phyloP scores from a whole-genome alignment of 352 stramenopile genomes.

The Phytopythium cucurbitacearum region DNA sequence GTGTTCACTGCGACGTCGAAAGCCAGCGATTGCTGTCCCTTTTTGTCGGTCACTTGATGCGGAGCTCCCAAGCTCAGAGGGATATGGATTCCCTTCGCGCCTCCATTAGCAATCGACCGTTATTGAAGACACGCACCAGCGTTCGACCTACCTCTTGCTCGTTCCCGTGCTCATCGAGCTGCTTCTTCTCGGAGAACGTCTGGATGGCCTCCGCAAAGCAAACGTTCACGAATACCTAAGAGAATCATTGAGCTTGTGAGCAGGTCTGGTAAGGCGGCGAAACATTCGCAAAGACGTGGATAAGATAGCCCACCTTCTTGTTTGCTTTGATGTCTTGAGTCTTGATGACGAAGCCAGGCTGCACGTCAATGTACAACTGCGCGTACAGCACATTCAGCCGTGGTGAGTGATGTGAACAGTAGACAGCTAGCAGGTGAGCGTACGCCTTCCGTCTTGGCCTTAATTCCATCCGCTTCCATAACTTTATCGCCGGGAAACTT shows the following conservation, averaged over 20 bases:
- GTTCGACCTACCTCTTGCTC: slow-evolving; percentile 52
- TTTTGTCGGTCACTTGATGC: slow-evolving; percentile 77
- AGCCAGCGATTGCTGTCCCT: slow-evolving; percentile 44
- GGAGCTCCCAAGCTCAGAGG: slow-evolving; percentile 63
- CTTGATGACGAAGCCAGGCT: slow-evolving; percentile 78
- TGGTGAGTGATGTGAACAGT: neutral
- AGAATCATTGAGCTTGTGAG: neutral
- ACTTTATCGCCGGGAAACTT: slow-evolving; percentile 69
- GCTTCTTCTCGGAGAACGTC: slow-evolving; percentile 73
- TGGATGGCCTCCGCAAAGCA: slow-evolving; percentile 68
- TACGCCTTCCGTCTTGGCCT: slow-evolving; percentile 58
- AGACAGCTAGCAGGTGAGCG: neutral
- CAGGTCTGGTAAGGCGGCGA: too few species aligned
- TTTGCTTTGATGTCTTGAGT: slow-evolving; percentile 52
- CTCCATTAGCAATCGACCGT: neutral
- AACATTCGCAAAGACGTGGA: too few species aligned
- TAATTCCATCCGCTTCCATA: slow-evolving; percentile 56
- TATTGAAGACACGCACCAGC: neutral
- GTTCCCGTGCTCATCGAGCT: slow-evolving; percentile 65
- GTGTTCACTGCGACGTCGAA: slow-evolving; percentile 82
- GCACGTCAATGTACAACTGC: slow-evolving; percentile 74
- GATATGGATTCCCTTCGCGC: slow-evolving; percentile 60
- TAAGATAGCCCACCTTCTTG: slow-evolving; percentile 39
- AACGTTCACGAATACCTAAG: slow-evolving; percentile 78
- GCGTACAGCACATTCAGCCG: neutral